Evolutionary conservation across 1,284 basidiomycete species (phyloP).

Genomic region (Pulchroboletus neoregius): DNA sequence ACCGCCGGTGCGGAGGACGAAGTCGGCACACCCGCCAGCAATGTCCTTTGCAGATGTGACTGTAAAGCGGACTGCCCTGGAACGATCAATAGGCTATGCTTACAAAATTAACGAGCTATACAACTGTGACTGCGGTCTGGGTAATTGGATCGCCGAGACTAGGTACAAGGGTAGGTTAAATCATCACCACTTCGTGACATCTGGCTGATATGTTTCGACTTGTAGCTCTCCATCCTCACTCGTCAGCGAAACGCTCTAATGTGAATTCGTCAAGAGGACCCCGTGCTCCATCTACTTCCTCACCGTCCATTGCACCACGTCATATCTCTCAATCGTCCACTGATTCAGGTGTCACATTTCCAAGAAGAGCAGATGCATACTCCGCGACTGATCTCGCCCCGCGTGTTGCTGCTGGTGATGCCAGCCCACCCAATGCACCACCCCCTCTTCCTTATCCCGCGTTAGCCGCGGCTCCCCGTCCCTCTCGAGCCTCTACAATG

Average conservation of each 20-base stretch:
- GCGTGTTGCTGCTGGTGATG: constrained; percentile 41
- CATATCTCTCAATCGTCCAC: constrained; percentile 68
- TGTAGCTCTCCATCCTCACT: constrained; percentile 29
- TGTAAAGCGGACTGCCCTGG: constrained; percentile 55
- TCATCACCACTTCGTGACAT: neutral
- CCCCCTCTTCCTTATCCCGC: constrained; percentile 77
- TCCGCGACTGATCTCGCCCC: constrained; percentile 68
- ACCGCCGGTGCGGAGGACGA: constrained; percentile 38
- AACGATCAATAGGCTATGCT: constrained; percentile 76
- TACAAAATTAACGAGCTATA: constrained; percentile 81
- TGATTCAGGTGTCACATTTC: constrained; percentile 73
- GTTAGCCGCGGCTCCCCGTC: constrained; percentile 38
- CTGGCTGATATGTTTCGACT: constrained; percentile 11
- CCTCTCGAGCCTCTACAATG: constrained; percentile 28
- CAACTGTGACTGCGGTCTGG: constrained; percentile 73
- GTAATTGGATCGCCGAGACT: constrained; percentile 67
- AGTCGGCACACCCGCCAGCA: constrained; percentile 61
- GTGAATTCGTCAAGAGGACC: constrained; percentile 25
- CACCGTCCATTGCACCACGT: constrained; percentile 47
- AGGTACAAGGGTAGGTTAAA: constrained; percentile 48
- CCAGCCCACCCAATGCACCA: constrained; percentile 48
- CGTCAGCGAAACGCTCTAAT: constrained; percentile 24
- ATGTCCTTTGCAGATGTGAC: constrained; percentile 73
- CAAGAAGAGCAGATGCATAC: constrained; percentile 69
- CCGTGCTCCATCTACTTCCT: constrained; percentile 32